Percentiles rank a stretch among this genome's conserved stretches.
Conservation (phyloP, 441 rosid species). For the Bocquillonia castaneifolia region DNA sequence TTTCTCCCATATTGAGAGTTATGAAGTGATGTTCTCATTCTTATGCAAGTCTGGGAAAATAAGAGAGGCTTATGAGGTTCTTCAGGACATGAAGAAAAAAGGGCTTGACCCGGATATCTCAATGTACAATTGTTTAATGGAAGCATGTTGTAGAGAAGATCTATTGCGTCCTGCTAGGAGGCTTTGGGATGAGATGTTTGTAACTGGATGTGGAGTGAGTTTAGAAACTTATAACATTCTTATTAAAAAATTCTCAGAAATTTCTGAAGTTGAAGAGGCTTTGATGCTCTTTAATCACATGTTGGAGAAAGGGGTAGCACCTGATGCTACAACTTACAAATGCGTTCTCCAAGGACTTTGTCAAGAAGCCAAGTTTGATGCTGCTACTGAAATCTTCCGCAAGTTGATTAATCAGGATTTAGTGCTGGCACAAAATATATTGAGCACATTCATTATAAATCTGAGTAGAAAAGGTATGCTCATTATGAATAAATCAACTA, state of each 20-base stretch:
- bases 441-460: conserved; percentile 36
- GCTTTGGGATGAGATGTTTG: conserved; percentile 95
- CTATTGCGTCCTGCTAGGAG: conserved; percentile 83
- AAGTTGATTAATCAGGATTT: conserved; percentile 41
- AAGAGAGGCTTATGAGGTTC: conserved; percentile 67
- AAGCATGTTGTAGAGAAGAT: conserved; percentile 76
- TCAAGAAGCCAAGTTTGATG: conserved; percentile 52
- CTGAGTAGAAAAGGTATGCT: conserved; percentile 58
- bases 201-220: conserved; percentile 61
- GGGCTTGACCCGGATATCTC: conserved; percentile 55
- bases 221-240: conserved; percentile 58
- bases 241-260: conserved; percentile 57
- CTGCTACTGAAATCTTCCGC: conserved; percentile 47
- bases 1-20: conserved; percentile 54
- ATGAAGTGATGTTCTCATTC: conserved; percentile 51
- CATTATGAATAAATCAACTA: background rate
- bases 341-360: conserved; percentile 60
- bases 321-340: conserved; percentile 52
- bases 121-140: conserved; percentile 63
- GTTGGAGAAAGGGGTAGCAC: conserved; percentile 58
- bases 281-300: conserved; percentile 57
- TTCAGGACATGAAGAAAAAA: conserved; percentile 80
- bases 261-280: conserved; percentile 64
- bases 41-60: conserved; percentile 67
- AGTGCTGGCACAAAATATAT: conserved; percentile 37